Conservation (phyloP, 306 rosid species). For the Begonia loranthoides region DNA sequence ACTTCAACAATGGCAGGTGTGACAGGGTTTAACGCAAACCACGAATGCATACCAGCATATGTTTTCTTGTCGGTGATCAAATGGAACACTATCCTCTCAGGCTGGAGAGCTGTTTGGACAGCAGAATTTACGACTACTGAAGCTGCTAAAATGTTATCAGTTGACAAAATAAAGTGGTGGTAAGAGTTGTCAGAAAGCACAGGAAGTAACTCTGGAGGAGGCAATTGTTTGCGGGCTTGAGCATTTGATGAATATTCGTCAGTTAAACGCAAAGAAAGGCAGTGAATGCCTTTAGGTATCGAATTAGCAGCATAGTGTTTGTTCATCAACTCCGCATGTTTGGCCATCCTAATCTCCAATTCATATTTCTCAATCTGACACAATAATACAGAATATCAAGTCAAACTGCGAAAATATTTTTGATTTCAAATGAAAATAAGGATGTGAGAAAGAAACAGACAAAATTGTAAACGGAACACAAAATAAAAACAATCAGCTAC, state of each 20-base stretch:
- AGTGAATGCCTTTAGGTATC: conserved; percentile 88
- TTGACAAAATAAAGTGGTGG: conserved; percentile 80
- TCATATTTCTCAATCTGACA: conserved; percentile 90
- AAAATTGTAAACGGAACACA: no score
- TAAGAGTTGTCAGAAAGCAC: conserved; percentile 71
- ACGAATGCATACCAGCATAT: conserved; percentile 96
- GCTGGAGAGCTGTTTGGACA: conserved; percentile 62
- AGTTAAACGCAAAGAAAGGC: conserved; percentile 90
- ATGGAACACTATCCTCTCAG: conserved; percentile 91
- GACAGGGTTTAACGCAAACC: conserved; percentile 88
- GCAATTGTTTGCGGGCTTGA: conserved; percentile 92
- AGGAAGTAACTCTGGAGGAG: conserved; percentile 90
- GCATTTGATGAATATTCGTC: conserved; percentile 99
- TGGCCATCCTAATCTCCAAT: conserved; percentile 67
- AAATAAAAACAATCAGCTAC: no score
- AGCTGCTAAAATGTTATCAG: conserved; percentile 96
- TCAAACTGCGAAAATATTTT: no score
- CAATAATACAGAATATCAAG: no score
- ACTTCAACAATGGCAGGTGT: conserved; percentile 93
- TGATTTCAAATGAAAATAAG: no score
- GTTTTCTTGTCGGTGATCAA: conserved; percentile 96
- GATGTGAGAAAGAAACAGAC: no score
- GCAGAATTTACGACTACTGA: conserved; percentile 93
- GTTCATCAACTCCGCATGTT: conserved; percentile 81
- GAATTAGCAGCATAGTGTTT: conserved; percentile 97